Evolutionary conservation across 2,329 filamentous ascomycete species (phyloP).

Genomic region (Neoarthrinium moseri): DNA sequence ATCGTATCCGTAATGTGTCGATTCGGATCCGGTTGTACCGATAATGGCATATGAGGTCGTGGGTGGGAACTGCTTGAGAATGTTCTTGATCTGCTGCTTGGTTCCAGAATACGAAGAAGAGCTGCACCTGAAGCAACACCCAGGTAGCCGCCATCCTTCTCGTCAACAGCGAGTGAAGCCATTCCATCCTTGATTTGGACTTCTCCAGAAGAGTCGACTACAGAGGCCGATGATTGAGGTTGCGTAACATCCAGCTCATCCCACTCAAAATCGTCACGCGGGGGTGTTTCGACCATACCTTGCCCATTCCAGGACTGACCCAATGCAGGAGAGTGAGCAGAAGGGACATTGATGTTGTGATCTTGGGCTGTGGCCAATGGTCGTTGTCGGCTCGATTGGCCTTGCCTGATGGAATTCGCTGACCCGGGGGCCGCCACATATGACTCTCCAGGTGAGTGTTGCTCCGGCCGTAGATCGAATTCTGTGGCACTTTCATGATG

Average conservation of each 20-base stretch:
- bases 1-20: constrained; percentile 9
- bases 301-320: background rate
- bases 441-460: no score
- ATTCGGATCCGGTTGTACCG: constrained; percentile 6
- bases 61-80: constrained; percentile 2
- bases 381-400: no score
- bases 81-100: constrained; percentile 17
- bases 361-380: background rate
- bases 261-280: constrained; percentile 36
- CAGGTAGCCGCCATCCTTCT: constrained; percentile 41
- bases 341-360: background rate
- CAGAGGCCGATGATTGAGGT: constrained; percentile 21
- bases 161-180: constrained; percentile 33
- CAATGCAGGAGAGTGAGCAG: background rate
- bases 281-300: constrained; percentile 28
- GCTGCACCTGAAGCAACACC: constrained; percentile 44
- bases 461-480: no score
- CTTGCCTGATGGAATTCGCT: no score
- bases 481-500: no score
- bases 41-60: background rate
- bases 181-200: constrained; percentile 35
- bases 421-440: no score
- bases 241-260: constrained; percentile 29
- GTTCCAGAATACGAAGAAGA: constrained; percentile 36
- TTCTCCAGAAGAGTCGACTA: constrained; percentile 18